Percentiles rank a stretch among this genome's conserved stretches.
Evolutionary conservation across 2,329 filamentous ascomycete genomes (phyloP).

Genomic region (Fusarium sp.): DNA sequence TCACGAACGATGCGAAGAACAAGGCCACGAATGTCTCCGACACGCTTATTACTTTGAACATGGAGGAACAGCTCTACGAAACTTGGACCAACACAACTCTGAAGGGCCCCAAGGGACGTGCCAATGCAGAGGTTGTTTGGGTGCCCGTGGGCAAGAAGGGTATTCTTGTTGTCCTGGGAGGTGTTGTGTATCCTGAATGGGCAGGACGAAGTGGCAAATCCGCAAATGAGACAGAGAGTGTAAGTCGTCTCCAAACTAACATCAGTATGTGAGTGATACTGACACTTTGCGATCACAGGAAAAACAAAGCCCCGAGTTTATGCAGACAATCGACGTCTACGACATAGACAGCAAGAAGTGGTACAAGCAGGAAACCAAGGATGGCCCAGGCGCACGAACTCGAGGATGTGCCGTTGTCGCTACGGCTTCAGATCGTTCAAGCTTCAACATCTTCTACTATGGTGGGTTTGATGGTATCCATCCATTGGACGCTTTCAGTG

Average conservation of each 20-base stretch:
- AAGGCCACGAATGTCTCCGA: conserved; percentile 62
- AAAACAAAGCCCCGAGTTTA: conserved; percentile 76
- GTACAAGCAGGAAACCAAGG: conserved; percentile 75
- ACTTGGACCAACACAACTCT: conserved; percentile 70
- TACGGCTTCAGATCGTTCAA: conserved; percentile 76
- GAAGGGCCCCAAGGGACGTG: conserved; percentile 62
- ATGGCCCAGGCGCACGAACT: conserved; percentile 68
- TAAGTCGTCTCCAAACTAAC: conserved; percentile 41
- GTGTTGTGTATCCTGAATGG: conserved; percentile 73
- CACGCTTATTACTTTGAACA: conserved; percentile 71
- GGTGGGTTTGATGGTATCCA: conserved; percentile 75
- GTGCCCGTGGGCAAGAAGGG: conserved; percentile 82
- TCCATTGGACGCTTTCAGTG: conserved; percentile 54
- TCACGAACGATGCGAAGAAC: conserved; percentile 49
- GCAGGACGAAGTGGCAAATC: conserved; percentile 42
- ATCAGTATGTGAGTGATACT: not conserved
- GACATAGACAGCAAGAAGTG: conserved; percentile 77
- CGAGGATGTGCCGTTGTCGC: conserved; percentile 80
- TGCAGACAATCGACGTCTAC: conserved; percentile 78
- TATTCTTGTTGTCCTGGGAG: conserved; percentile 81
- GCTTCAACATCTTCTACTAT: conserved; percentile 87
- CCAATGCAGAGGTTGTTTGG: conserved; percentile 76
- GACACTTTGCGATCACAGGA: conserved; percentile 54
- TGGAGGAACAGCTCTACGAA: conserved; percentile 61
- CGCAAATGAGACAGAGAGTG: conserved; percentile 48